These are phyloP conservation scores for Coemansia reversa DNA, from an alignment of 192 early-diverging fungal genomes.

Conservation along the genomic window DNA sequence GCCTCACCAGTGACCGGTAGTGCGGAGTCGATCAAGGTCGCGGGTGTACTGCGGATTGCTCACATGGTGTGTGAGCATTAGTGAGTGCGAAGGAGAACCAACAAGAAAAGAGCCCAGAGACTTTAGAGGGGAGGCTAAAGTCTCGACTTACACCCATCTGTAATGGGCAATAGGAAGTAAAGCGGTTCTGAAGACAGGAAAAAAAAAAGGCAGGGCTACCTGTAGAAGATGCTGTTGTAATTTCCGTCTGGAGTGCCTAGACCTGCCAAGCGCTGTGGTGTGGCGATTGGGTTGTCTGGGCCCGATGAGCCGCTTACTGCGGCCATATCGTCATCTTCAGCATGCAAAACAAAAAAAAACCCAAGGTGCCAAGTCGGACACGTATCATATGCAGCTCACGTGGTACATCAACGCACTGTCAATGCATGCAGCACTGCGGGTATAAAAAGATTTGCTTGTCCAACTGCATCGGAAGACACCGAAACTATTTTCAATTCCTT, in stretches of 20 bases:
- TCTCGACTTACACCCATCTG: not conserved
- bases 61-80: not conserved
- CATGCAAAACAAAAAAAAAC: not conserved
- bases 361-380: not conserved
- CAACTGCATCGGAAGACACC: not conserved
- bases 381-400: conserved; percentile 1
- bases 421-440: conserved; percentile 3
- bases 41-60: not conserved
- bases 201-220: not conserved
- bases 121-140: not conserved
- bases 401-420: not conserved
- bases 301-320: not conserved
- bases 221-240: not conserved
- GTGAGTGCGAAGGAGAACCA: not conserved
- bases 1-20: not conserved
- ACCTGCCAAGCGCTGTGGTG: not conserved
- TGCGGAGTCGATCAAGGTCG: not conserved
- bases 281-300: not conserved
- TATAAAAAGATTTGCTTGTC: not conserved
- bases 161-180: not conserved
- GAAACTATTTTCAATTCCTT: not conserved
- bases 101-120: not conserved
- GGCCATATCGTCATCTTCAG: not conserved
- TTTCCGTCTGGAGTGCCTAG: not conserved
- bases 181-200: not conserved